Evolutionary conservation across 75 land plant genomes (phyloP).

Genomic region (Adiantum capillusveneris): DNA sequence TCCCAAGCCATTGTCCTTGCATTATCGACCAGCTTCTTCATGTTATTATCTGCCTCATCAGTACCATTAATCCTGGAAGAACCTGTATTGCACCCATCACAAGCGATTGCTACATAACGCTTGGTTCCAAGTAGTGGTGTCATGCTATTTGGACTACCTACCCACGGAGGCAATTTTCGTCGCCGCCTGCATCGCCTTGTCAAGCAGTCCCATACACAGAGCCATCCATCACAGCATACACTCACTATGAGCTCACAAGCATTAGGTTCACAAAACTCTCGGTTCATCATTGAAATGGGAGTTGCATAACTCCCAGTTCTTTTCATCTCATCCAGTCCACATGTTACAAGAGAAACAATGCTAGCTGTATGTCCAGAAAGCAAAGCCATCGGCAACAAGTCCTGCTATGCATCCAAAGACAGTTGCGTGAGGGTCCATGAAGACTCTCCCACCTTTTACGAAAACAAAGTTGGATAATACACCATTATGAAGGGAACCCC

Average conservation of each 20-base stretch:
- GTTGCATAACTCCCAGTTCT: slow-evolving; percentile 1
- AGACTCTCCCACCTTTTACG: background rate
- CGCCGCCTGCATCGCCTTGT: slow-evolving; percentile 64
- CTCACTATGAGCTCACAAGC: slow-evolving; percentile 39
- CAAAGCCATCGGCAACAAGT: slow-evolving; percentile 41
- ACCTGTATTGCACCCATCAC: slow-evolving; percentile 20
- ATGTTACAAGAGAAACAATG: slow-evolving; percentile 43
- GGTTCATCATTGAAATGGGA: slow-evolving; percentile 6
- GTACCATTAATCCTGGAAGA: slow-evolving; percentile 8
- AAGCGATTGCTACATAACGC: slow-evolving; percentile 46
- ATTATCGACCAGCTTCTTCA: background rate
- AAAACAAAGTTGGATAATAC: slow-evolving; percentile 1
- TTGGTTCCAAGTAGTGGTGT: slow-evolving; percentile 23
- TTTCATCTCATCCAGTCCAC: slow-evolving; percentile 25
- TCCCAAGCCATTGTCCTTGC: slow-evolving; percentile 15
- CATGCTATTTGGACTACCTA: slow-evolving; percentile 36
- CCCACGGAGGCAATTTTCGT: slow-evolving; percentile 68
- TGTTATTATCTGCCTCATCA: slow-evolving; percentile 4
- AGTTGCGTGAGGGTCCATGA: background rate
- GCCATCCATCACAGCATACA: slow-evolving; percentile 59
- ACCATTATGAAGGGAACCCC: background rate
- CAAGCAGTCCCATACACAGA: slow-evolving; percentile 66
- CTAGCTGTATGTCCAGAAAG: slow-evolving; percentile 74
- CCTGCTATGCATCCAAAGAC: slow-evolving; percentile 21
- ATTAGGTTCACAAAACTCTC: slow-evolving; percentile 8